A percentile compares a stretch with the other conserved stretches of the same genome.
Conservation (phyloP, 495 filamentous ascomycete genomes). For the Apodospora peruviana region DNA sequence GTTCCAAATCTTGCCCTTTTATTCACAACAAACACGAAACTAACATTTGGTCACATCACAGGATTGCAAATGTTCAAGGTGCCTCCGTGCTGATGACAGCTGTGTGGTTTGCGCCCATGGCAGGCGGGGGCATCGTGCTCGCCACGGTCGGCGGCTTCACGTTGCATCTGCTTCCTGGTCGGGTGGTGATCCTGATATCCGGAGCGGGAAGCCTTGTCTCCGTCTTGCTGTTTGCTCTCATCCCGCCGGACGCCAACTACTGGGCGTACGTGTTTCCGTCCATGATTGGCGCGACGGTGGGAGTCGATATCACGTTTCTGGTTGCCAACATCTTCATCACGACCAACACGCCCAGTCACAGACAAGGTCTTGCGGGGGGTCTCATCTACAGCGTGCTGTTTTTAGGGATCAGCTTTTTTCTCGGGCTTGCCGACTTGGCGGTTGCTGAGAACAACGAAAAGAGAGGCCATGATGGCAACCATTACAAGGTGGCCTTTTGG, state of each 20-base stretch:
- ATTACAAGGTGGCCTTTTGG: slow-evolving; percentile 65
- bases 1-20: slow-evolving; percentile 16
- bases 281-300: slow-evolving; percentile 77
- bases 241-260: slow-evolving; percentile 53
- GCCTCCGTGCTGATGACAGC: slow-evolving; percentile 63
- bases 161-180: slow-evolving; percentile 69
- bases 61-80: slow-evolving; percentile 51
- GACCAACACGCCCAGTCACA: slow-evolving; percentile 59
- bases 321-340: slow-evolving; percentile 83
- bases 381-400: slow-evolving; percentile 52
- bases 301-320: slow-evolving; percentile 80
- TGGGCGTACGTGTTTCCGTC: slow-evolving; percentile 70
- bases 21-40: not conserved
- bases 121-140: slow-evolving; percentile 67
- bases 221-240: slow-evolving; percentile 65
- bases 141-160: slow-evolving; percentile 67
- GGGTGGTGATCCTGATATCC: slow-evolving; percentile 62
- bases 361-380: slow-evolving; percentile 74
- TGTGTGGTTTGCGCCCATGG: slow-evolving; percentile 76
- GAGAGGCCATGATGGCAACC: slow-evolving; percentile 34
- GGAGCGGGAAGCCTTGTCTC: slow-evolving; percentile 59
- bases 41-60: slow-evolving; percentile 3
- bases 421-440: slow-evolving; percentile 69
- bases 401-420: slow-evolving; percentile 77
- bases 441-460: slow-evolving; percentile 42